These are phyloP conservation scores for Penicillium arizonense DNA, from an alignment of 495 filamentous ascomycete species.

Conservation along the genomic window DNA sequence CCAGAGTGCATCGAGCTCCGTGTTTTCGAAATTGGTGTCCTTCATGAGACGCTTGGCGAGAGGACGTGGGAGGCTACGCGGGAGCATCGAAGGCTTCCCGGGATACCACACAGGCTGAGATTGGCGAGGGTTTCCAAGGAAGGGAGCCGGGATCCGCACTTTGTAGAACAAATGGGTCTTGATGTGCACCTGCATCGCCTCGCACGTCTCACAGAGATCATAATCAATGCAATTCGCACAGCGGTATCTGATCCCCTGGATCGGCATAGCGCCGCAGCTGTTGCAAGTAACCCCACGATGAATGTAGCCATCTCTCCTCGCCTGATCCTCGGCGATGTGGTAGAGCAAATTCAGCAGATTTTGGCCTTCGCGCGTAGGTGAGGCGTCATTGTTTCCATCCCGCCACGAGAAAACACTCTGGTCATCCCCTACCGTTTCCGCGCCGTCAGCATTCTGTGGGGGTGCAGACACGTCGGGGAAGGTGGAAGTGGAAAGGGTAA, in stretches of 20 bases:
- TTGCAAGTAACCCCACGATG: conserved; percentile 95
- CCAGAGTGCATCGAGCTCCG: conserved; percentile 88
- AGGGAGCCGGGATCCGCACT: conserved; percentile 71
- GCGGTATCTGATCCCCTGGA: conserved; percentile 86
- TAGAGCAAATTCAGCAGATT: conserved; percentile 72
- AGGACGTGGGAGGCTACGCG: conserved; percentile 59
- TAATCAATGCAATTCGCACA: conserved; percentile 92
- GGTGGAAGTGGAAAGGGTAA: conserved; percentile 41
- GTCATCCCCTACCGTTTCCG: conserved; percentile 59
- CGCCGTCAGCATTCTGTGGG: conserved; percentile 43
- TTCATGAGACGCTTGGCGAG: conserved; percentile 64
- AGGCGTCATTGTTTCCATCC: conserved; percentile 51
- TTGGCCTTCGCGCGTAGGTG: conserved; percentile 63
- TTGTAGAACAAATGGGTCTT: conserved; percentile 98
- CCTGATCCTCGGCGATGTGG: conserved; percentile 80
- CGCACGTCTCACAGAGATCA: conserved; percentile 87
- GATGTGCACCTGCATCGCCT: conserved; percentile 77
- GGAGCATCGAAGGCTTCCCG: conserved; percentile 71
- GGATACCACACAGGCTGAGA: conserved; percentile 85
- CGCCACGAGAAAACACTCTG: conserved; percentile 57
- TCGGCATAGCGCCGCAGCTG: conserved; percentile 78
- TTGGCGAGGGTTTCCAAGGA: conserved; percentile 62
- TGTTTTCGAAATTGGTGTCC: conserved; percentile 74
- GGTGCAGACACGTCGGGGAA: conserved; percentile 50
- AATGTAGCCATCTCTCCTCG: conserved; percentile 79